Percentiles rank a stretch among this genome's conserved stretches.
These are phyloP conservation scores for Exophiala xenobiotica DNA, from an alignment of 2,329 filamentous ascomycete genomes.

Conservation along the genomic window DNA sequence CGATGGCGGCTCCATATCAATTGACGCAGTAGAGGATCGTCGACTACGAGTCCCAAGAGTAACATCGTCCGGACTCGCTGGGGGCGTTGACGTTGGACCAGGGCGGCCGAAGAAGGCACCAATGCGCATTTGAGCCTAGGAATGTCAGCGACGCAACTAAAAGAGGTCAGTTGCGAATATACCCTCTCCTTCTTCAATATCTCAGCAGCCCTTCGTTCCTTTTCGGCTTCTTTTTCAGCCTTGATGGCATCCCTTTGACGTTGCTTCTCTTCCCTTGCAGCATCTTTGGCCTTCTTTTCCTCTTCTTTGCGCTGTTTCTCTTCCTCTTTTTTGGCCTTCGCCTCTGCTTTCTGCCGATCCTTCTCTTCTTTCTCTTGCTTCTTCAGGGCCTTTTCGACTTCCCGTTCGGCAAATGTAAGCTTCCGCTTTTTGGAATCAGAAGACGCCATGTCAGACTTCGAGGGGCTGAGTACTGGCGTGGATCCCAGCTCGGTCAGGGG, in stretches of 20 bases:
- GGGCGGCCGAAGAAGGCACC: conserved; percentile 52
- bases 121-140: conserved; percentile 51
- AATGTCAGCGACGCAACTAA: conserved; percentile 30
- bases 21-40: conserved; percentile 29
- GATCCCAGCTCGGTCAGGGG: conserved; percentile 25
- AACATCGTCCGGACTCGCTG: conserved; percentile 21
- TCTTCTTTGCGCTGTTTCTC: conserved; percentile 48
- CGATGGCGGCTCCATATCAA: conserved; percentile 23
- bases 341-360: conserved; percentile 29
- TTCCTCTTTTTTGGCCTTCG: conserved; percentile 39
- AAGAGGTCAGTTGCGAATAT: conserved; percentile 22
- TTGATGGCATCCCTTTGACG: conserved; percentile 44
- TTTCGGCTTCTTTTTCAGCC: conserved; percentile 40
- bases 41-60: conserved; percentile 28
- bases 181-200: conserved; percentile 49
- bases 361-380: conserved; percentile 37
- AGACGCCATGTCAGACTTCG: conserved; percentile 7
- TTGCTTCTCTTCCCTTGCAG: conserved; percentile 36
- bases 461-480: conserved; percentile 18
- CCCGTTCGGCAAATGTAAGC: conserved; percentile 28
- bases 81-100: conserved; percentile 30
- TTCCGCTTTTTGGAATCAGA: conserved; percentile 33
- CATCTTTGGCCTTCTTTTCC: conserved; percentile 35
- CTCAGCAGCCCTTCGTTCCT: conserved; percentile 37
- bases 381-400: conserved; percentile 33